Percentiles rank a stretch among this genome's conserved stretches.
Evolutionary conservation across 352 stramenopile genomes (phyloP).

Genomic region (Globisporangium irregulare): DNA sequence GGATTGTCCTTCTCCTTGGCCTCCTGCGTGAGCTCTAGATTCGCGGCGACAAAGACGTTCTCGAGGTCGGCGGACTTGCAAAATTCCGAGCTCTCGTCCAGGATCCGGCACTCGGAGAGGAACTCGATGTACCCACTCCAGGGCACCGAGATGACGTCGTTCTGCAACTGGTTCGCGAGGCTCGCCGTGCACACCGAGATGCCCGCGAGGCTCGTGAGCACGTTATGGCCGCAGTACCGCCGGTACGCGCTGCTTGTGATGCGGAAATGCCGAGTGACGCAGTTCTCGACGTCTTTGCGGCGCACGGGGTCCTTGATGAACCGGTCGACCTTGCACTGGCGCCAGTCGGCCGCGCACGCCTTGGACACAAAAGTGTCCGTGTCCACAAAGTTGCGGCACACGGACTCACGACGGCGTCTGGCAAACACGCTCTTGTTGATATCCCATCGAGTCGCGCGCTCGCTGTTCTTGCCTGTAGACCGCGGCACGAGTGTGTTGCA

Average conservation of each 20-base stretch:
- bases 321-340: constrained; percentile 72
- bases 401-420: constrained; percentile 48
- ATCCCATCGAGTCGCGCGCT: constrained; percentile 48
- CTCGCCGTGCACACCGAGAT: constrained; percentile 34
- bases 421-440: constrained; percentile 83
- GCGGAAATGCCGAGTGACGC: constrained; percentile 51
- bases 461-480: constrained; percentile 38
- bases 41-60: constrained; percentile 80
- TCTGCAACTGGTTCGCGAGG: constrained; percentile 56
- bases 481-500: constrained; percentile 72
- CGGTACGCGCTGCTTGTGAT: constrained; percentile 59
- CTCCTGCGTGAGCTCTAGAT: constrained; percentile 74
- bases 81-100: constrained; percentile 68
- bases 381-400: constrained; percentile 61
- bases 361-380: constrained; percentile 67
- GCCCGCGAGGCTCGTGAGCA: constrained; percentile 48
- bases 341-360: constrained; percentile 62
- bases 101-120: constrained; percentile 49
- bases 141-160: constrained; percentile 64
- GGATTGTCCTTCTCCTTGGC: constrained; percentile 81
- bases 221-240: constrained; percentile 61
- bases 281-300: constrained; percentile 54
- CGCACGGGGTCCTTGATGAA: constrained; percentile 64
- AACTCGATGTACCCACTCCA: constrained; percentile 76
- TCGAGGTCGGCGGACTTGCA: constrained; percentile 66